phyloP scores from a whole-genome alignment of 2,329 filamentous ascomycete species.

The Aspergillus ustus region DNA sequence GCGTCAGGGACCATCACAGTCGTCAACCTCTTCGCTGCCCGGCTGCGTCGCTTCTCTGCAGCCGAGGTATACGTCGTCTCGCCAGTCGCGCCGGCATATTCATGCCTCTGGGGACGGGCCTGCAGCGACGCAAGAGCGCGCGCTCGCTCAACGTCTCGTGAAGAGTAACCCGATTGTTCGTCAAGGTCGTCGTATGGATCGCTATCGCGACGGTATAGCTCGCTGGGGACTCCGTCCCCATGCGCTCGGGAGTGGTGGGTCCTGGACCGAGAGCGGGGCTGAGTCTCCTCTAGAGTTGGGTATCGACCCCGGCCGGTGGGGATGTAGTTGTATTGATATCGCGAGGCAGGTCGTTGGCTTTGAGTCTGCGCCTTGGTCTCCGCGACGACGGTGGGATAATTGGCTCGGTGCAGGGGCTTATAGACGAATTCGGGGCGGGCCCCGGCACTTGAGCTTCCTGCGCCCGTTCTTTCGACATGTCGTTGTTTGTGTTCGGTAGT shows the following conservation, averaged over 20 bases:
- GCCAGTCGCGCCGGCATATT: not conserved
- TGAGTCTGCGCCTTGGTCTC: slow-evolving; percentile 22
- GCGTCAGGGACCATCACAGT: slow-evolving; percentile 43
- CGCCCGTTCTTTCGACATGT: slow-evolving; percentile 1
- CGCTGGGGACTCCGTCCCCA: not conserved
- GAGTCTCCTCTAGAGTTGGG: not conserved
- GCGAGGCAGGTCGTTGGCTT: slow-evolving; percentile 17
- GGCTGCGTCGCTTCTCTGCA: slow-evolving; percentile 29
- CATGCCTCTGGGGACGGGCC: not conserved
- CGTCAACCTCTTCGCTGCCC: slow-evolving; percentile 34
- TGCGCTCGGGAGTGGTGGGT: not conserved
- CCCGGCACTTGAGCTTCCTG: not conserved
- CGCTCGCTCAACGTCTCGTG: not conserved
- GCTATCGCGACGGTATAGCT: not conserved
- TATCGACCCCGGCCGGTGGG: slow-evolving; percentile 25
- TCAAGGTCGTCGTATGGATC: slow-evolving; percentile 10
- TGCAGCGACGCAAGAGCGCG: not conserved
- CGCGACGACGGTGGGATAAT: slow-evolving; percentile 37
- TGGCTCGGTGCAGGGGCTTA: slow-evolving; percentile 34
- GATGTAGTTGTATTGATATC: slow-evolving; percentile 41
- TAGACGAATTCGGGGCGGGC: slow-evolving; percentile 35
- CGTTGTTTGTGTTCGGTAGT: slow-evolving; percentile 23
- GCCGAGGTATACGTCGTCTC: slow-evolving; percentile 16
- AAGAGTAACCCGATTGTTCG: not conserved
- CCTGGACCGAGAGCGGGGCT: slow-evolving; percentile 5